phyloP scores from a whole-genome alignment of 2,329 filamentous ascomycete genomes.

The Fusarium vanettenii region DNA sequence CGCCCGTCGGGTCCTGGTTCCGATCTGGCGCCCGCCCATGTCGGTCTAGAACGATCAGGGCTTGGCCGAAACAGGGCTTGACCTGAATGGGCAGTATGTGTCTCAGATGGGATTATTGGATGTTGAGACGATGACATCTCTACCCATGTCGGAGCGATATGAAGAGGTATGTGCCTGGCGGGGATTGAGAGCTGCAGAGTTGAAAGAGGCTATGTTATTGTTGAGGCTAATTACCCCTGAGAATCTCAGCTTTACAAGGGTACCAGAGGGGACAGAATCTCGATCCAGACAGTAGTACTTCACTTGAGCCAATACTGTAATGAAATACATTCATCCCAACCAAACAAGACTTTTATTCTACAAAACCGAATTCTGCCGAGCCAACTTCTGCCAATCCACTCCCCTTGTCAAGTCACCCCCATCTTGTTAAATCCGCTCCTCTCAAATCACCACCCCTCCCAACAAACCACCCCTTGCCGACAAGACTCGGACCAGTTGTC shows the following conservation, averaged over 20 bases:
- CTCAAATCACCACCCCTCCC: not conserved
- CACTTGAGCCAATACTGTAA: not conserved
- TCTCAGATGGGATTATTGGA: not conserved
- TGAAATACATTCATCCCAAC: not conserved
- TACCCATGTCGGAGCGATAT: no score
- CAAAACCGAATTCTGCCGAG: not conserved
- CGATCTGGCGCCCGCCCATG: not conserved
- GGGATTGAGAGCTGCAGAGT: no score
- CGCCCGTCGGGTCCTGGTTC: conserved; percentile 8
- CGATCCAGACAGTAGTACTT: not conserved
- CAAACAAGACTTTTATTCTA: not conserved
- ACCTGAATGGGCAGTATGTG: not conserved
- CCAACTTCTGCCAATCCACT: not conserved
- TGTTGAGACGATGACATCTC: no score
- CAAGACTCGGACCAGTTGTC: not conserved
- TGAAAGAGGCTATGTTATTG: no score
- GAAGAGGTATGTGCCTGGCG: no score
- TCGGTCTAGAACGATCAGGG: not conserved
- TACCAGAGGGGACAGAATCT: not conserved
- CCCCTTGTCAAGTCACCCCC: not conserved
- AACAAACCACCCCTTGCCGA: not conserved
- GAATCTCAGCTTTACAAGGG: no score
- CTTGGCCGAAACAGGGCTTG: conserved; percentile 5
- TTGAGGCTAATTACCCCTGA: no score
- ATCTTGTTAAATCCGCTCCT: not conserved